Evolutionary conservation across 371 early-diverging fungal genomes (phyloP), one percentile per base, ranked within the genome.

Genomic region (Enterocytospora artemiae): DNA sequence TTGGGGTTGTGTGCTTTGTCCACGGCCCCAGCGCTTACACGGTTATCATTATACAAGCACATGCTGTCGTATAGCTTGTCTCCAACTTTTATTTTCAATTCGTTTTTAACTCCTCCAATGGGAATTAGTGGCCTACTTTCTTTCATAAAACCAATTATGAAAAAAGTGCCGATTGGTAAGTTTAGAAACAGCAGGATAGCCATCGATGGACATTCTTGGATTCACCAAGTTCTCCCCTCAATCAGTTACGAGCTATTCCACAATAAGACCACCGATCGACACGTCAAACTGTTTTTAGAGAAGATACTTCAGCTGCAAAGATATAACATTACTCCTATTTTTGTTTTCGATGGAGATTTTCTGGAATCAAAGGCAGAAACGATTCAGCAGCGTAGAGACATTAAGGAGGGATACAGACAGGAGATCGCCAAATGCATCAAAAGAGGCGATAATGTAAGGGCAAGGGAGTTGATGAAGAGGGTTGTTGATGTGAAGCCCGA

Each of bases 321-420:
- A 1, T 25, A 66, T 20, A 65, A 66, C 0, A 61, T 95, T 18
- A 81, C 65, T 20, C 94, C 94, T 3, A 56, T 70, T 0, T 68
- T 87, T 30, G 96, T 97, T 1, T 94, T 97, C 80, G 96, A 97
- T 74, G 98, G 98, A 28, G 88, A 88, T 14, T 76, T 77, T 39
- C 78, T 93, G 4, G 91, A 91, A 0, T 82, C 87, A 41, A 96
- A 96, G 72, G 67, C 74, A 20, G 66, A 60, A 7, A 94, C 92
- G 0, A 87, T 87, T 66, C 64, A 74, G 16, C 83, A 85, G 28
- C 82, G 95, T 16, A 63, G 76, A 53, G 45, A 63, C 14, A 41
- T 32, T 20, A 71, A 69, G 59, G 64, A 61, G 0, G 62, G 63
- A 50, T 36, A 31, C 12, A 57, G 44, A 60, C 44, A 43, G 33